Evolutionary conservation across 1,284 basidiomycete species (phyloP).

Genomic region (Ustilago cynodontis): DNA sequence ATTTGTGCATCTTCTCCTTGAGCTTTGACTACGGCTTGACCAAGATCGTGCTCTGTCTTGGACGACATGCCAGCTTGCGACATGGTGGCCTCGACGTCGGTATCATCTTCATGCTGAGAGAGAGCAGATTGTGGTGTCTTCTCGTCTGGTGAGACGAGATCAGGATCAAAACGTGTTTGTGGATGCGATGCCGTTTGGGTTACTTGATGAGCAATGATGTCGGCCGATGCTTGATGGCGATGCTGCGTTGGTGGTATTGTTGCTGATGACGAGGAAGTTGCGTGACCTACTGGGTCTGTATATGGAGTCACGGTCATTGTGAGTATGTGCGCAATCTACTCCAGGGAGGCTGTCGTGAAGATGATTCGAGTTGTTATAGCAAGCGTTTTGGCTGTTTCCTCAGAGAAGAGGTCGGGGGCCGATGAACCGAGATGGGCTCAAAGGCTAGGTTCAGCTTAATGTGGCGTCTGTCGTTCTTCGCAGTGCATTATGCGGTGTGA

Average conservation of each 20-base stretch:
- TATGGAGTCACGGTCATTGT: slow-evolving; percentile 5
- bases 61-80: slow-evolving; percentile 42
- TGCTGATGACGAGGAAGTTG: slow-evolving; percentile 5
- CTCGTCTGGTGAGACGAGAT: slow-evolving; percentile 3
- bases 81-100: slow-evolving; percentile 36
- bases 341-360: neutral
- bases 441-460: neutral
- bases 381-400: neutral
- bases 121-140: slow-evolving; percentile 4
- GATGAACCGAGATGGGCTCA: neutral
- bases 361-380: neutral
- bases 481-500: neutral
- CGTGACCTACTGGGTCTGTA: neutral
- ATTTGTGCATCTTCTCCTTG: slow-evolving; percentile 33
- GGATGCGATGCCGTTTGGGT: neutral
- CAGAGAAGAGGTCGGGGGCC: neutral
- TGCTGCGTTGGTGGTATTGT: slow-evolving; percentile 6
- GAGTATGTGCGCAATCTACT: neutral
- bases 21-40: slow-evolving; percentile 34
- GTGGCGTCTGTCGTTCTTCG: slow-evolving; percentile 1
- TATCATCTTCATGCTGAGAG: slow-evolving; percentile 26
- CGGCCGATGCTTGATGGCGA: neutral
- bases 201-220: neutral
- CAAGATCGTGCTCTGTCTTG: slow-evolving; percentile 43
- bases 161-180: neutral